Evolutionary conservation across 768 basidiomycete species (phyloP).

Genomic region (Lactarius pseudohatsudake): DNA sequence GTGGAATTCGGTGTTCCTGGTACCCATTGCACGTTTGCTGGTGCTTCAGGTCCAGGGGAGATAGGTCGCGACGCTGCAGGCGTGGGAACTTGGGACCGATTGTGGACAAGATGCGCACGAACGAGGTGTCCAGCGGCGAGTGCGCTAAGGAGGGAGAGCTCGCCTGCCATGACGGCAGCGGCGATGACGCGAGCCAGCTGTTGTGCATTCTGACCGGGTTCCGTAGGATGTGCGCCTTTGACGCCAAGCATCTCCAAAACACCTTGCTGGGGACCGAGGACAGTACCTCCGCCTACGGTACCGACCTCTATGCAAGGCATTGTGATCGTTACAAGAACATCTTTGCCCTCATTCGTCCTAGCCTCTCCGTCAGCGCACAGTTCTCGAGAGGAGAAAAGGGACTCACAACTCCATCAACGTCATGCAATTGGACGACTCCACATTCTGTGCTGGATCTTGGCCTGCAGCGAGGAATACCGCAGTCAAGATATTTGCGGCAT

Average conservation of each 20-base stretch:
- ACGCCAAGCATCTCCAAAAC: conserved; percentile 94
- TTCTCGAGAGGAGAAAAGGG: conserved; percentile 4
- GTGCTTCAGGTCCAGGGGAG: conserved; percentile 49
- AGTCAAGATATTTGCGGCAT: conserved; percentile 96
- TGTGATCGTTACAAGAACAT: conserved; percentile 87
- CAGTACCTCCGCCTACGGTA: conserved; percentile 94
- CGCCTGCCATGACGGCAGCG: conserved; percentile 95
- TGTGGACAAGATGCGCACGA: conserved; percentile 89
- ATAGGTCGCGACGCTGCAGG: conserved; percentile 60
- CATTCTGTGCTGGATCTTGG: conserved; percentile 98
- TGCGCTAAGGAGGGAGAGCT: conserved; percentile 87
- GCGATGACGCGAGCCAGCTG: conserved; percentile 87
- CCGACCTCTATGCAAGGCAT: conserved; percentile 99
- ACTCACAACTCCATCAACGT: conserved; percentile 98
- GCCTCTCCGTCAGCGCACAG: conserved; percentile 17
- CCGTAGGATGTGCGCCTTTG: conserved; percentile 81
- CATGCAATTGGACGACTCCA: conserved; percentile 98
- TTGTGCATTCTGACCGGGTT: conserved; percentile 88
- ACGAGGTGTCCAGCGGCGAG: conserved; percentile 95
- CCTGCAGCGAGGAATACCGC: conserved; percentile 95
- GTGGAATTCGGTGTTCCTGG: conserved; percentile 24
- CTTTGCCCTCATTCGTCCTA: conserved; percentile 85
- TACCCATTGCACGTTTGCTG: conserved; percentile 27
- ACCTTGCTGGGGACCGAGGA: conserved; percentile 84
- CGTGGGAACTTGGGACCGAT: conserved; percentile 80